A percentile compares a stretch with the other conserved stretches of the same genome.
Conservation (phyloP, 352 stramenopile species). For the Pythium diclinum region DNA sequence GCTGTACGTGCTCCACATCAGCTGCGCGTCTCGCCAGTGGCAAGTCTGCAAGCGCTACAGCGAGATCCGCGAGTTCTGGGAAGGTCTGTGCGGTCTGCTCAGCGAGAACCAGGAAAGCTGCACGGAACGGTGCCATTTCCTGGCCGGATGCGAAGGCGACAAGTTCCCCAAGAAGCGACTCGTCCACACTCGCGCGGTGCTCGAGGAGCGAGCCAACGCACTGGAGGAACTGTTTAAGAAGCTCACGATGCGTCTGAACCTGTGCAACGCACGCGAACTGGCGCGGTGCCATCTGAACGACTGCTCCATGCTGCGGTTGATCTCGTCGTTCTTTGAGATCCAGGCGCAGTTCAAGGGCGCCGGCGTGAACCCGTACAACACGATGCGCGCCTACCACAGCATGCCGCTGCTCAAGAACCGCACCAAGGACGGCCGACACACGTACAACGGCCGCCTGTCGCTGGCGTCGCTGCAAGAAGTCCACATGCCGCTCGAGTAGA, state of each 20-base stretch:
- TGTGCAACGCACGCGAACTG: conserved; percentile 48
- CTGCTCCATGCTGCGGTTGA: conserved; percentile 42
- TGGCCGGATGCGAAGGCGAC: conserved; percentile 59
- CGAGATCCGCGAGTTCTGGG: conserved; percentile 72
- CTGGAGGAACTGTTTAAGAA: conserved; percentile 64
- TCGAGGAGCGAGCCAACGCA: conserved; percentile 37
- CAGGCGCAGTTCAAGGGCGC: conserved; percentile 19
- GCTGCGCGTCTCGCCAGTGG: conserved; percentile 46
- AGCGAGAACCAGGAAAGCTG: conserved; percentile 33
- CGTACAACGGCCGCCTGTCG: conserved; percentile 36
- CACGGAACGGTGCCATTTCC: conserved; percentile 63
- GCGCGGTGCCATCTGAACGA: conserved; percentile 39
- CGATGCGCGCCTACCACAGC: conserved; percentile 30
- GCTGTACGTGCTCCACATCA: conserved; percentile 66
- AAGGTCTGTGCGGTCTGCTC: conserved; percentile 38
- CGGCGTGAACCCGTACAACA: conserved; percentile 23
- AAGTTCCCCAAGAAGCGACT: conserved; percentile 78
- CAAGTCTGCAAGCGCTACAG: conserved; percentile 59
- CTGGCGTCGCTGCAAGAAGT: conserved; percentile 32
- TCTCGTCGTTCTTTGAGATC: conserved; percentile 56
- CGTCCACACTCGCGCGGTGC: conserved; percentile 44
- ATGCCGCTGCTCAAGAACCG: conserved; percentile 32
- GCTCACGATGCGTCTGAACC: conserved; percentile 62
- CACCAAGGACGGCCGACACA: conserved; percentile 19
- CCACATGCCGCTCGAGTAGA: conserved; percentile 13